Base-by-base conservation (phyloP, 768 basidiomycete species). In the Mycena kentingensis region DNA sequence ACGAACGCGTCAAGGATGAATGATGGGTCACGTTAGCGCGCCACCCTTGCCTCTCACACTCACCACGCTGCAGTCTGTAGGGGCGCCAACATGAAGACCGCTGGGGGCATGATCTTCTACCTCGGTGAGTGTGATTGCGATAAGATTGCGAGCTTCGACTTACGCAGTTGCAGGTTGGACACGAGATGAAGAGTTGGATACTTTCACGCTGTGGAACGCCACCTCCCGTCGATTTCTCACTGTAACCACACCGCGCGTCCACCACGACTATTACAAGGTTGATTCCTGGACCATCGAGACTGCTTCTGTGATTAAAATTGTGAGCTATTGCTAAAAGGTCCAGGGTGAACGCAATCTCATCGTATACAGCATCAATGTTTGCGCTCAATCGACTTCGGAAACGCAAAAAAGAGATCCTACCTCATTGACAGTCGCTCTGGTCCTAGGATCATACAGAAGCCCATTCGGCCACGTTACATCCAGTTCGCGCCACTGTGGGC, bases 401-500 rank as follows among this genome's bases (percentile, higher is more conserved):
- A 21, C 7, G 41, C 39, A 1, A 48, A 39, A 2, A n/a, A 15
- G 2, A 31, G 46, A 21, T 42, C 42, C 5, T 57, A 57, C 47
- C 19, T 57, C 27, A 42, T 57, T 5, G 34, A 48, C 1, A 8
- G 5, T 5, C 46, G 44, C 2, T 25, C 42, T 15, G 51, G 47
- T 18, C 47, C 47, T 21, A 46, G 51, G 5, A 52, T 53, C 21
- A 53, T 57, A 15, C 56, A 57, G 31, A 52, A 19, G 16, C 16
- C 42, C 3, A 31, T 2, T 35, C n/a, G 44, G 21, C 41, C 1
- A 26, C 46, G 47, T 21, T 39, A 32, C 28, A 52, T 49, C 11
- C 43, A 46, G 6, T 47, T 44, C 19, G 51, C 52, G 15, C 46
- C 39, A n/a, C 22, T 57, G 29, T 57, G 48, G 51, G 51, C 51